Evolutionary conservation across 2,329 filamentous ascomycete species (phyloP), one percentile per base, ranked within the genome.

Genomic region (Aureobasidium subglaciale): DNA sequence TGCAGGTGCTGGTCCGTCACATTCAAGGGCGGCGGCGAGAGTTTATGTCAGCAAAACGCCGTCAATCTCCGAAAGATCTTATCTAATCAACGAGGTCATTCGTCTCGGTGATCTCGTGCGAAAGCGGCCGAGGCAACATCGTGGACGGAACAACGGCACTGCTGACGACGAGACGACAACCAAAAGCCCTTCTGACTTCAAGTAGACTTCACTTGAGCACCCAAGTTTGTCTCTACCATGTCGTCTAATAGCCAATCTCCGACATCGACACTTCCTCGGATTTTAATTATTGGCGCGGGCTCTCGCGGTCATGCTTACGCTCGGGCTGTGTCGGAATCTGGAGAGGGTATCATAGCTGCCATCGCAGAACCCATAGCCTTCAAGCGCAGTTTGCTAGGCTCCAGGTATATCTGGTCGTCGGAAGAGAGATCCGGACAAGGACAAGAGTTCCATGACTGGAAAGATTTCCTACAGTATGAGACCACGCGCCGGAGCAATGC

Each of bases 241-340:
- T 52, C 24, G n/a, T 20, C 18, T 20, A 5, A 29, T 8, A 2
- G 10, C 9, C 32, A 13, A 5, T 3, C 4, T 29, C 10, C 32
- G 2, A 37, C 35, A 4, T 13, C 20, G 15, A 22, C 10, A 15
- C 22, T 35, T 13, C 66, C 67, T 30, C 82, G 85, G 49, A 82
- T 95, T 64, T 77, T 95, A 55, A 80, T 95, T 64, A 85, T 95
- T 62, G 90, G 90, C 18, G 90, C 88, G 7, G 90, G 90, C 30
- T 88, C 86, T 45, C 84, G 90, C 32, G 90, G 90, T 13, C 78
- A 80, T 50, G 80, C 83, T 27, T 95, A 95, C 67, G 87, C 86
- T 29, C 76, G 78, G 58, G 85, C 85, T 52, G 83, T 90, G 8
- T 70, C 74, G n/a, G 75, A 77, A 15, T 82, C 81, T 16, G 85